Conservation (phyloP, 2,329 filamentous ascomycete genomes). For the Coniella lustricola region DNA sequence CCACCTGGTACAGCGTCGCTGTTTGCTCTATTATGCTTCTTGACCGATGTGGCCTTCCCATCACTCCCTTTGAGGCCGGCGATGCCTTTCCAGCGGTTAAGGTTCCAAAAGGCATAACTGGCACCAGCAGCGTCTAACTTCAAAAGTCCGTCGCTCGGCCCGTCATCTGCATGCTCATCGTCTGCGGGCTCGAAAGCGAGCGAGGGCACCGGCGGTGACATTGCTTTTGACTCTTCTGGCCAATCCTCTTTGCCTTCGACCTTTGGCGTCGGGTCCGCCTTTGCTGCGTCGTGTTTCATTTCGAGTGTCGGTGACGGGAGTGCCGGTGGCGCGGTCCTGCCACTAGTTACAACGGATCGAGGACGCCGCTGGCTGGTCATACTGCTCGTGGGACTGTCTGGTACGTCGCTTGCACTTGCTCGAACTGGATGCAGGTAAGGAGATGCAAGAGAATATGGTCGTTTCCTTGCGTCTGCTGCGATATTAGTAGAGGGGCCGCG, state of each 20-base stretch:
- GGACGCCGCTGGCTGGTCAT: conserved; percentile 13
- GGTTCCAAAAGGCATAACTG: conserved; percentile 50
- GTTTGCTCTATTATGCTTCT: conserved; percentile 11
- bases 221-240: conserved; percentile 19
- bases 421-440: conserved; percentile 8
- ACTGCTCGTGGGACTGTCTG: conserved; percentile 16
- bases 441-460: conserved; percentile 32
- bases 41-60: not conserved
- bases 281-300: conserved; percentile 19
- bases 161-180: conserved; percentile 33
- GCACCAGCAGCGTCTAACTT: conserved; percentile 32
- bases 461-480: conserved; percentile 39
- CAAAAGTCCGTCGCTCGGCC: conserved; percentile 29
- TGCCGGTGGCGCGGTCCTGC: conserved; percentile 1
- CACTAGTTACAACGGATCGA: not conserved
- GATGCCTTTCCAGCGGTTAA: conserved; percentile 45
- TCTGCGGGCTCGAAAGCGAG: conserved; percentile 43
- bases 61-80: conserved; percentile 27
- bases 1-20: conserved; percentile 6
- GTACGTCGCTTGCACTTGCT: conserved; percentile 6
- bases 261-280: conserved; percentile 1
- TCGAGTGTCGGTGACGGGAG: not conserved
- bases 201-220: conserved; percentile 45
- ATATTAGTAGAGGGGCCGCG: conserved; percentile 33
- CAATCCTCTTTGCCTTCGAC: conserved; percentile 15